Percentiles rank a stretch among this genome's conserved stretches.
Conservation (phyloP, 139 green algal genomes). For the Desmodesmus armatus region DNA sequence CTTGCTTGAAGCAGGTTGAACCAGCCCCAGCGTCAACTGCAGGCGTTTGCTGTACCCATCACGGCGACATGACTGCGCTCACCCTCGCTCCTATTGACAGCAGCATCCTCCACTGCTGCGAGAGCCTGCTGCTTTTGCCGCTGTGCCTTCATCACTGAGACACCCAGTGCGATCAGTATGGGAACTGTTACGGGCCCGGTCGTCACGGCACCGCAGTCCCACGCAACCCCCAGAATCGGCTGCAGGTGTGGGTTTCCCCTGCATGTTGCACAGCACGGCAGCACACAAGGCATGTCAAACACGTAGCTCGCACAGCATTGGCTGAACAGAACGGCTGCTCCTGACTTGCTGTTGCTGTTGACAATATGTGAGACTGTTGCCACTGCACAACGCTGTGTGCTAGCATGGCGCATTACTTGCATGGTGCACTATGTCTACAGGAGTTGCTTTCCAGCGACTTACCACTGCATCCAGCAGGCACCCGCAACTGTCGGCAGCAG, state of each 20-base stretch:
- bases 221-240: conserved; percentile 44
- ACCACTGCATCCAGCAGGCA: conserved; percentile 67
- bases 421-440: neutral
- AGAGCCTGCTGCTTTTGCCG: conserved; percentile 47
- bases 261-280: neutral
- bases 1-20: too few relatives aligned
- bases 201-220: conserved; percentile 48
- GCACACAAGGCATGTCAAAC: neutral
- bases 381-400: too few relatives aligned
- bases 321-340: neutral
- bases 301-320: neutral
- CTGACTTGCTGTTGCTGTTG: neutral
- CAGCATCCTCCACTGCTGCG: conserved; percentile 39
- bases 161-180: conserved; percentile 55
- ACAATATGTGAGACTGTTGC: neutral
- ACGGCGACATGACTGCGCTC: neutral
- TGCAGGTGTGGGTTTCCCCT: conserved; percentile 55
- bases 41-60: too few relatives aligned
- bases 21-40: neutral
- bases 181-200: conserved; percentile 63
- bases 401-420: too few relatives aligned
- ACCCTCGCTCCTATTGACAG: conserved; percentile 6
- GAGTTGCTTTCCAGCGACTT: too few relatives aligned
- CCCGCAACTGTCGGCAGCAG: conserved; percentile 49
- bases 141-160: conserved; percentile 51